These are phyloP conservation scores for Hysterangium stoloniferum DNA, from an alignment of 768 basidiomycete genomes.

Conservation along the genomic window DNA sequence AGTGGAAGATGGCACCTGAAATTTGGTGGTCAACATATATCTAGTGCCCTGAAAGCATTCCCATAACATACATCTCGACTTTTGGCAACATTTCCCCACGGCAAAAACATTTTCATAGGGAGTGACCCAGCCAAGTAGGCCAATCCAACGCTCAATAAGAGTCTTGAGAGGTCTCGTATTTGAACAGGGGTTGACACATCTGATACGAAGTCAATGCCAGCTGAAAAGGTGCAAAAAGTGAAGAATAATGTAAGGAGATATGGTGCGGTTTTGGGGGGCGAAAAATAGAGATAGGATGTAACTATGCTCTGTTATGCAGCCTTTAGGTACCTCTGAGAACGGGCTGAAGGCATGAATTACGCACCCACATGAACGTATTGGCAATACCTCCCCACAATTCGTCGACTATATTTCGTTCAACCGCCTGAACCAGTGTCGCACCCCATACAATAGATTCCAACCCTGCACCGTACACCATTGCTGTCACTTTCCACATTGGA, in stretches of 20 bases:
- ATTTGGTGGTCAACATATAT: slow-evolving; percentile 8
- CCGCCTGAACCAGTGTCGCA: background rate
- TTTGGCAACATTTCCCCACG: slow-evolving; percentile 43
- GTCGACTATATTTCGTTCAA: background rate
- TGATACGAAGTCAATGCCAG: background rate
- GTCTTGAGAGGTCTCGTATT: background rate
- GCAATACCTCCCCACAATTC: too few relatives aligned
- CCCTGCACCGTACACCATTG: background rate
- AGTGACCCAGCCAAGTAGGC: slow-evolving; percentile 46
- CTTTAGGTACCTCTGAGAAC: background rate
- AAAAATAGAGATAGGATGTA: background rate
- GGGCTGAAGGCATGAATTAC: background rate
- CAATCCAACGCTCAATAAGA: background rate
- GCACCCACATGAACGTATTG: slow-evolving; percentile 2
- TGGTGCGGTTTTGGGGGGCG: slow-evolving; percentile 7
- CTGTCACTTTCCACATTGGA: slow-evolving; percentile 11
- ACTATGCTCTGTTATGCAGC: background rate
- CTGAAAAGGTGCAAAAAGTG: slow-evolving; percentile 3
- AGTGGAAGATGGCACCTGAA: slow-evolving; percentile 40
- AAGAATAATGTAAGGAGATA: slow-evolving; percentile 9
- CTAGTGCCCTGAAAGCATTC: background rate
- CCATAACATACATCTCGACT: slow-evolving; percentile 34
- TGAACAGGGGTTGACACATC: background rate
- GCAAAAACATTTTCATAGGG: slow-evolving; percentile 39
- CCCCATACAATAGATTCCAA: background rate